Conservation (phyloP, 371 early-diverging fungal genomes). For the Saksenaea oblongispora region DNA sequence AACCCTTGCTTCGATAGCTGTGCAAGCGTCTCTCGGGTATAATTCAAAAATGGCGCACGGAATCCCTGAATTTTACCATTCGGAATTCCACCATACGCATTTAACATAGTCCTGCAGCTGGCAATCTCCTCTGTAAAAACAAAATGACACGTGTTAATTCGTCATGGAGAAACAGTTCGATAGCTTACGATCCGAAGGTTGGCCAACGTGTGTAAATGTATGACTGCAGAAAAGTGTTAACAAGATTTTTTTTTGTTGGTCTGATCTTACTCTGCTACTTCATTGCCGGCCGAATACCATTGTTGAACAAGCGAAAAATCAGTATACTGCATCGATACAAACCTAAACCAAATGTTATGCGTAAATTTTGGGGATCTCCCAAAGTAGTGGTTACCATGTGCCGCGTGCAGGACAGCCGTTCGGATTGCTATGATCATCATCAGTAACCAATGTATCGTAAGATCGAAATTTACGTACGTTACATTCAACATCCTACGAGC, state of each 20-base stretch:
- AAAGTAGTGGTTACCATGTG: conserved; percentile 27
- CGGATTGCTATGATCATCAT: not conserved
- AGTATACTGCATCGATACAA: conserved; percentile 63
- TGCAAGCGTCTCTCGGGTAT: conserved; percentile 51
- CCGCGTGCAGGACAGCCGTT: conserved; percentile 9
- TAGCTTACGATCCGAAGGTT: conserved; percentile 42
- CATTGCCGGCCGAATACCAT: conserved; percentile 73
- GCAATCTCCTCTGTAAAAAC: conserved; percentile 47
- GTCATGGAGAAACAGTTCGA: not conserved
- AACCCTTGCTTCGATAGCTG: conserved; percentile 55
- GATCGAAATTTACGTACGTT: conserved; percentile 35
- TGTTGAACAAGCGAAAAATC: conserved; percentile 67
- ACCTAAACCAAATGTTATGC: conserved; percentile 28
- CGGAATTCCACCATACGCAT: conserved; percentile 67
- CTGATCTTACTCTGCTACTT: conserved; percentile 56
- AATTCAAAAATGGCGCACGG: conserved; percentile 73
- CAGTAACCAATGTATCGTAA: not conserved
- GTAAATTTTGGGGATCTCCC: not conserved
- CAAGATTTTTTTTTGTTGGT: not conserved
- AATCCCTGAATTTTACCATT: conserved; percentile 66
- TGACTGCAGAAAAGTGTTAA: conserved; percentile 38
- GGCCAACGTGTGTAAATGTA: conserved; percentile 62
- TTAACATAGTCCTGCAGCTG: conserved; percentile 53
- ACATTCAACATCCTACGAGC: conserved; percentile 42
- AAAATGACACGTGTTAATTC: not conserved